Base-by-base conservation (phyloP, 208 protist genomes). In the Leishmania tarentolae region DNA sequence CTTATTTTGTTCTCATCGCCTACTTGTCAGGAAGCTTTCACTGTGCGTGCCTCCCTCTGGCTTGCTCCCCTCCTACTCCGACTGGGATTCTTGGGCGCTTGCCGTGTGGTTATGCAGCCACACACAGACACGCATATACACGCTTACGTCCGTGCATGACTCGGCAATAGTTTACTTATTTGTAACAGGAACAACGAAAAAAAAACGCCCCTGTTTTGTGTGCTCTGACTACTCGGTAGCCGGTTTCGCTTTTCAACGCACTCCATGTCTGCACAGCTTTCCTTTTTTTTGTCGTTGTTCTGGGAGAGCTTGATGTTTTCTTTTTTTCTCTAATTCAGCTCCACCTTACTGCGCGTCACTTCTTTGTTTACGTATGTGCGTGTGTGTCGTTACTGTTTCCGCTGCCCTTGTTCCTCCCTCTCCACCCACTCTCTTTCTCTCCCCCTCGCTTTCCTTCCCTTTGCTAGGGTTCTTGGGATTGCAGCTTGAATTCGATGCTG, bases 351-450 rank as follows among this genome's bases (percentile, higher is more conserved):
- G 5, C 35, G 56, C 35, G 56, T 31, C 71, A 81, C 59, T 76
- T 1, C 13, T 66, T 37, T 15, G 24, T 65, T 35, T 11, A 5
- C 35, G 0, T 37, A 0, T 66, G 28, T 77, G 47, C 70, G 35
- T 85, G 59, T 42, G 77, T 76, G 50, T 76, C 68, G 68, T 81
- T 76, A 37, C 31, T 76, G 50, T n/a, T 76, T 70, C 24, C 74
- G 35, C 56, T 53, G n/a, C 4, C 47, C 47, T 52, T 15, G 47
- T 52, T 2, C 13, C 47, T 50, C 5, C 47, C 13, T 8, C 47
- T 50, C 5, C 47, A 0, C 47, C 13, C 47, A 8, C 47, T 15
- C 47, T 52, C 47, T 15, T 52, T 9, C 11, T 71, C 0, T 15
- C 46, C 35, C 17, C 71, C 31, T 6, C 31, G 50, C 76, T 79